These are phyloP conservation scores for Fusarium musae DNA, from an alignment of 2,329 filamentous ascomycete genomes.

Conservation along the genomic window DNA sequence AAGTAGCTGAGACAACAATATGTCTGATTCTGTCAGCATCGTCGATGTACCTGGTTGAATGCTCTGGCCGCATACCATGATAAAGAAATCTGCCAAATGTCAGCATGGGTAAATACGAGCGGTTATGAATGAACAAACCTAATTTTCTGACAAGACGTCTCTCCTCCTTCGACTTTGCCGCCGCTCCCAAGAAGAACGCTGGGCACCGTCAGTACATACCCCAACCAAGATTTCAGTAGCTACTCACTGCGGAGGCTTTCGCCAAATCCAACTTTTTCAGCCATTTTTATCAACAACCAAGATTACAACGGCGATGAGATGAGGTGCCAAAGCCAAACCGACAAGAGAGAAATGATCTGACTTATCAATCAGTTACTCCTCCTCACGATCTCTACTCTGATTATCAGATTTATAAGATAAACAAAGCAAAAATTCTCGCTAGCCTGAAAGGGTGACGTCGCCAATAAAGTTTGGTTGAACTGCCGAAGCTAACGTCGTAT, in stretches of 20 bases:
- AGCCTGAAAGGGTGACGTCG: background rate
- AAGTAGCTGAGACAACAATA: constrained; percentile 51
- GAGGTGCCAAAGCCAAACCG: background rate
- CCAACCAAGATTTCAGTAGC: too few relatives aligned
- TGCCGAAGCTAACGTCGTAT: background rate
- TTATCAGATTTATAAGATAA: constrained; percentile 28
- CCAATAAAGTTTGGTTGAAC: background rate
- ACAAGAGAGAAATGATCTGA: background rate
- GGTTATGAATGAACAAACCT: constrained; percentile 17
- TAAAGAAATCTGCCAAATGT: constrained; percentile 46
- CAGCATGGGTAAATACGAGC: accelerated
- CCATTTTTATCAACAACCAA: background rate
- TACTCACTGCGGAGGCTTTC: background rate
- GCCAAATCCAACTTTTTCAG: background rate
- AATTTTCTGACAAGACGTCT: constrained; percentile 45
- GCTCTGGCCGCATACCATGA: constrained; percentile 29
- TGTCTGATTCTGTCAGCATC: constrained; percentile 28
- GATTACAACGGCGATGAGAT: background rate
- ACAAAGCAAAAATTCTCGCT: background rate
- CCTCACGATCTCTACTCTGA: background rate
- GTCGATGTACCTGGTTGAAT: accelerated
- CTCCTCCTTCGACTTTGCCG: constrained; percentile 40
- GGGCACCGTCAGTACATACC: background rate
- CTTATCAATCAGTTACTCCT: background rate
- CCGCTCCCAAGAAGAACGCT: constrained; percentile 20